phyloP scores from a whole-genome alignment of 2,329 filamentous ascomycete species.

The Chaetomiaceae sp. region DNA sequence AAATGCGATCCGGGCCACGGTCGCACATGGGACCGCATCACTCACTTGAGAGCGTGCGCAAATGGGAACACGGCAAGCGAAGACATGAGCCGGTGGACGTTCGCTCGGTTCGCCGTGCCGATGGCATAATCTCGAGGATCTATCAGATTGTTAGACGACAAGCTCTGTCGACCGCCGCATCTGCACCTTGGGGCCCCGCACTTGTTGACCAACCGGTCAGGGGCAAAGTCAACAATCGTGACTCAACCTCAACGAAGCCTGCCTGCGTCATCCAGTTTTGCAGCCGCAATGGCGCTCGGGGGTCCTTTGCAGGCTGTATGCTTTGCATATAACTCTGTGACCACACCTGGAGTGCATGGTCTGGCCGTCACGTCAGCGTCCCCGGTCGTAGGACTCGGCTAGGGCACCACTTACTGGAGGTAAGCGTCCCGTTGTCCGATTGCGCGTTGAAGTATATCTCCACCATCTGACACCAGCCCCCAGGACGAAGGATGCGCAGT shows the following conservation, averaged over 20 bases:
- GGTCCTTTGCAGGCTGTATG: constrained; percentile 61
- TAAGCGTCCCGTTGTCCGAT: constrained; percentile 77
- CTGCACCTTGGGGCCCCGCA: constrained; percentile 37
- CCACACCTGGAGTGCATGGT: constrained; percentile 64
- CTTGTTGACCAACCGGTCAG: constrained; percentile 66
- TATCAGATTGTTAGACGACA: constrained; percentile 30
- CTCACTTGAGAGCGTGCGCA: constrained; percentile 46
- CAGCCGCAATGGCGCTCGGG: constrained; percentile 58
- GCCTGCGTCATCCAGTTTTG: constrained; percentile 54
- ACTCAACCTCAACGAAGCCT: constrained; percentile 66
- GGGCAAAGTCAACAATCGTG: constrained; percentile 60
- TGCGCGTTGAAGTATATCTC: constrained; percentile 83
- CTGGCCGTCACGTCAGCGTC: constrained; percentile 33
- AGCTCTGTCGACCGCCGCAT: neutral
- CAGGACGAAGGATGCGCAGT: constrained; percentile 63
- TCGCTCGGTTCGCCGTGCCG: constrained; percentile 50
- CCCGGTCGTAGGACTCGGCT: too few species aligned
- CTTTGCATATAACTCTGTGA: constrained; percentile 60
- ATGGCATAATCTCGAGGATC: constrained; percentile 50
- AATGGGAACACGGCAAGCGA: constrained; percentile 56
- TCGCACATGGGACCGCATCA: neutral
- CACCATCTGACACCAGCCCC: constrained; percentile 85
- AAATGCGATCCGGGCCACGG: neutral
- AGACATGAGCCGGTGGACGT: constrained; percentile 50
- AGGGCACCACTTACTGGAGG: constrained; percentile 45